Base-by-base conservation (phyloP, 176 grass and related monocot genomes). In the Lolium perenne region DNA sequence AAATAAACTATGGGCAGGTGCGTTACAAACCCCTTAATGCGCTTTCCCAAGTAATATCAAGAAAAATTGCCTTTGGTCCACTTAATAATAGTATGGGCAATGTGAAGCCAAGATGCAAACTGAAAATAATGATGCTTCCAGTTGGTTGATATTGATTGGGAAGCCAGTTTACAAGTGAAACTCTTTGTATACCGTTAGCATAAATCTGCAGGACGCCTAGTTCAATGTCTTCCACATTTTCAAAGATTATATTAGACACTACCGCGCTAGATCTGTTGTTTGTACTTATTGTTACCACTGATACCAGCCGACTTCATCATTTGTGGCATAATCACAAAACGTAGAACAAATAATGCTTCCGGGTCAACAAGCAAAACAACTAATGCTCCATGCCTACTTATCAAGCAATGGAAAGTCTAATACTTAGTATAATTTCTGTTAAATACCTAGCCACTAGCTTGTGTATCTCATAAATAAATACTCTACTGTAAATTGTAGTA, bases 341-440 rank as follows among this genome's bases (percentile, higher is more conserved):
- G 4, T 38, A 53, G 25, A 20, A 51, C n/a, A 51, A 29, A 23
- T 16, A 26, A 25, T 50, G 45, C 6, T 74, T 50, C 50, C 6
- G 0, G 46, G 46, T 74, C 8, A 26, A 17, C 8, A 40, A 69
- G 35, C 8, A 40, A 69, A 38, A 77, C 50, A 78, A 21, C 55
- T 78, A 78, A 78, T 14, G 54, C 6, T 56, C 79, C 45, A 81
- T n/a, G 11, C 43, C 25, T 66, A 50, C 61, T 50, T 66, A 49
- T 1, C 41, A 15, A 4, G 43, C 23, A 17, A 48, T 48, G 22
- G 45, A 80, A 64, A 29, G 15, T 62, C 15, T 64, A 80, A 47
- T 41, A 80, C 15, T 9, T 48, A 7, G 51, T 51, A 26, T 74
- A 12, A 51, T 67, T 77, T 65, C 67, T 8, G 10, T 66, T 50